Percentiles rank a stretch among this genome's conserved stretches.
Conservation (phyloP, 106 monocot species). For the Acanthochlamys bracteata region DNA sequence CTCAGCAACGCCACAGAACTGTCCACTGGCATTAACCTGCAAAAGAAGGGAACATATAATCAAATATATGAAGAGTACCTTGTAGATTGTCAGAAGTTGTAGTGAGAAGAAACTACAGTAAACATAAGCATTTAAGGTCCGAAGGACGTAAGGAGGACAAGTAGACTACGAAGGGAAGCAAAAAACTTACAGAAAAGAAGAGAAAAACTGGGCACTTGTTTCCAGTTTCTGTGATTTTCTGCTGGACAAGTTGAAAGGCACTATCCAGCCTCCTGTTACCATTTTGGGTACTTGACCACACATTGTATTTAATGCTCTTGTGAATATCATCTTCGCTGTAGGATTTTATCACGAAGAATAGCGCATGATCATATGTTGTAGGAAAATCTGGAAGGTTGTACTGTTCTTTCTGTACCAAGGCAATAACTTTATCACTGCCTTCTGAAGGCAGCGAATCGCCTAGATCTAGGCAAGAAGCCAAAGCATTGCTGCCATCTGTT, state of each 20-base stretch:
- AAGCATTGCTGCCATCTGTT: constrained; percentile 18
- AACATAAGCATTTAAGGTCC: too few relatives aligned
- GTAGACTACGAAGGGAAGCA: too few relatives aligned
- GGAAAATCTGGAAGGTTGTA: constrained; percentile 68
- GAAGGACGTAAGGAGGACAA: too few relatives aligned
- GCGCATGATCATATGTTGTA: constrained; percentile 47
- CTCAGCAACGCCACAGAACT: constrained; percentile 53
- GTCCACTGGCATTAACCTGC: constrained; percentile 93
- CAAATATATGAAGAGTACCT: too few relatives aligned
- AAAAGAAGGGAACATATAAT: not conserved
- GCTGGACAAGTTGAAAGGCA: constrained; percentile 51
- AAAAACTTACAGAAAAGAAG: constrained; percentile 74
- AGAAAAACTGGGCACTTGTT: constrained; percentile 54
- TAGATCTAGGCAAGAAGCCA: not conserved
- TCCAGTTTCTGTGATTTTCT: constrained; percentile 33
- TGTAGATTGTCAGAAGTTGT: too few relatives aligned
- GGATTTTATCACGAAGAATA: constrained; percentile 63
- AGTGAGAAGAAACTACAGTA: not conserved
- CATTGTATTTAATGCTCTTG: constrained; percentile 71
- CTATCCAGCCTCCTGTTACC: constrained; percentile 60
- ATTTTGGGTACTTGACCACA: constrained; percentile 66
- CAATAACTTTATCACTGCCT: constrained; percentile 4
- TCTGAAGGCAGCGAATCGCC: constrained; percentile 5
- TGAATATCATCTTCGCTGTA: constrained; percentile 24
- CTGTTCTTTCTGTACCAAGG: constrained; percentile 31